Evolutionary conservation across 2,329 filamentous ascomycete genomes (phyloP).

Genomic region (Ophiostoma australiae): DNA sequence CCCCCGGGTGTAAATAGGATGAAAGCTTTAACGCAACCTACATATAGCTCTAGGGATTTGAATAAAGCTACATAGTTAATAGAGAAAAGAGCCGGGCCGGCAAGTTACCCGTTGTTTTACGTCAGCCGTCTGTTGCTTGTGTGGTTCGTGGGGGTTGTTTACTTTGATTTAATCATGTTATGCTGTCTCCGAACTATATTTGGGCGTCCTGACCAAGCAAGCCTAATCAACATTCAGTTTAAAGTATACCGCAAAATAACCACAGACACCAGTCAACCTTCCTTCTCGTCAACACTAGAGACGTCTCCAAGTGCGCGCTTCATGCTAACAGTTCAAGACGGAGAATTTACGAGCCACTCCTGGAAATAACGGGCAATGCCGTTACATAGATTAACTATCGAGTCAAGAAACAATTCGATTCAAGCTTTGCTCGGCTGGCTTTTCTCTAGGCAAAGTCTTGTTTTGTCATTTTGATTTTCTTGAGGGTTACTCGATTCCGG

Average conservation of each 20-base stretch:
- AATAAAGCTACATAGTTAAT: not conserved
- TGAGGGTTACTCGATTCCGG: not conserved
- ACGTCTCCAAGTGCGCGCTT: not conserved
- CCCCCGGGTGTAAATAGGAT: not conserved
- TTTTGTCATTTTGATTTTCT: not conserved
- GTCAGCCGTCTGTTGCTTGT: not conserved
- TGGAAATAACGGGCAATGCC: not conserved
- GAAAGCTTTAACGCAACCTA: not conserved
- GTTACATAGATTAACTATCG: not conserved
- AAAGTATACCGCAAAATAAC: not conserved
- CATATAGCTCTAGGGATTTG: not conserved
- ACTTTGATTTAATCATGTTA: not conserved
- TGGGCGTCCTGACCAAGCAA: too few relatives aligned
- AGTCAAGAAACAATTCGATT: not conserved
- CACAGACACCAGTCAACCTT: not conserved
- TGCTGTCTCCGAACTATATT: not conserved
- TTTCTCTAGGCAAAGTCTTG: not conserved
- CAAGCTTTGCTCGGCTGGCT: not conserved
- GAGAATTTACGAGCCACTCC: conserved; percentile 4
- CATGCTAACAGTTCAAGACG: not conserved
- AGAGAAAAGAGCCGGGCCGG: not conserved
- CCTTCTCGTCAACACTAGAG: not conserved
- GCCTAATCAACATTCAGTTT: too few relatives aligned
- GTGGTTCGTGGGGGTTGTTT: not conserved
- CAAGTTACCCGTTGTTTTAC: not conserved